A percentile compares a stretch with the other conserved stretches of the same genome.
phyloP scores from a whole-genome alignment of 148 eudicot genomes.

The Chenopodium formosanum region DNA sequence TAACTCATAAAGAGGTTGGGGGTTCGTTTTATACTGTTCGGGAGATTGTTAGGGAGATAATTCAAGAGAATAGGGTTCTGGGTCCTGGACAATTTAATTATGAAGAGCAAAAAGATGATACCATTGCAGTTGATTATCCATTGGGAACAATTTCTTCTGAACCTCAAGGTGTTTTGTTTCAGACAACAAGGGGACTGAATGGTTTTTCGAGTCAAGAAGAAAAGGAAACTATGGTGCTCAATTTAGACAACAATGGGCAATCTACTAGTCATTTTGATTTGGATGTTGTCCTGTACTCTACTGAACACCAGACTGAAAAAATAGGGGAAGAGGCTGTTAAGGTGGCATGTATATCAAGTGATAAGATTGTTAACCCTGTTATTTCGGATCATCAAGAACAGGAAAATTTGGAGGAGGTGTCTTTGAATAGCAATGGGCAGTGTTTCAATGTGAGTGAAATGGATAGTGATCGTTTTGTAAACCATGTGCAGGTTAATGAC shows the following conservation, averaged over 20 bases:
- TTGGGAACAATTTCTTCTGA: constrained; percentile 50
- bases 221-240: constrained; percentile 23
- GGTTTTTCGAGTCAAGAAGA: constrained; percentile 18
- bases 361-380: constrained; percentile 2
- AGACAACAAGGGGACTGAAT: constrained; percentile 26
- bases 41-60: constrained; percentile 79
- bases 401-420: constrained; percentile 8
- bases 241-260: constrained; percentile 23
- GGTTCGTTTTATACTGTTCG: constrained; percentile 92
- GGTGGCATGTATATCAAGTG: not conserved
- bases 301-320: constrained; percentile 2
- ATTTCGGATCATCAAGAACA: constrained; percentile 15
- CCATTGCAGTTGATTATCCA: constrained; percentile 37
- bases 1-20: constrained; percentile 94
- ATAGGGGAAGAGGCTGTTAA: constrained; percentile 15
- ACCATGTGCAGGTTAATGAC: constrained; percentile 31
- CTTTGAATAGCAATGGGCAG: constrained; percentile 12
- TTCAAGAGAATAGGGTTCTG: constrained; percentile 86
- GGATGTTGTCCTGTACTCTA: constrained; percentile 18
- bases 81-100: constrained; percentile 61
- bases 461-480: constrained; percentile 13
- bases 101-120: constrained; percentile 36
- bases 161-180: constrained; percentile 35
- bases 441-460: constrained; percentile 20
- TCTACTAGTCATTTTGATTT: constrained; percentile 22